A percentile compares a stretch with the other conserved stretches of the same genome.
These are phyloP conservation scores for Podospora pseudopauciseta DNA, from an alignment of 495 filamentous ascomycete genomes.

Conservation along the genomic window DNA sequence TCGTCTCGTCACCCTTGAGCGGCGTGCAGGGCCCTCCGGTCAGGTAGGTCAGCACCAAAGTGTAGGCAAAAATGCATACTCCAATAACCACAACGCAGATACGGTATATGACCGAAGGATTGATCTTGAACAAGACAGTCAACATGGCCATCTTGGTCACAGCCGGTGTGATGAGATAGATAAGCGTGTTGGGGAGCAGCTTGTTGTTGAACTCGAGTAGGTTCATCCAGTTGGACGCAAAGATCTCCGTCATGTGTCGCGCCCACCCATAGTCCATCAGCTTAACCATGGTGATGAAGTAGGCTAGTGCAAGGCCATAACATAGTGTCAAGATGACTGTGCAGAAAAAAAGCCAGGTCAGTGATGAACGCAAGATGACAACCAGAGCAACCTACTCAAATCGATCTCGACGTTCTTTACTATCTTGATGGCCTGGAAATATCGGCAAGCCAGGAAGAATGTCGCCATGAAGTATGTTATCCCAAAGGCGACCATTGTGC, in stretches of 20 bases:
- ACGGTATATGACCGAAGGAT: constrained; percentile 16
- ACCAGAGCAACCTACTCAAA: constrained; percentile 2
- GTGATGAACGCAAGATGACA: background rate
- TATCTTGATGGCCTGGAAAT: constrained; percentile 14
- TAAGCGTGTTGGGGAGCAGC: constrained; percentile 22
- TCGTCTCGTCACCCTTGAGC: constrained; percentile 6
- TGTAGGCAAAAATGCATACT: constrained; percentile 20
- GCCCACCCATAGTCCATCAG: constrained; percentile 20
- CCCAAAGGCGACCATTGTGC: constrained; percentile 9
- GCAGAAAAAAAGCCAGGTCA: background rate
- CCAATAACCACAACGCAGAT: constrained; percentile 14
- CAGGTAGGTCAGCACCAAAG: constrained; percentile 19
- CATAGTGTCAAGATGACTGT: constrained; percentile 15
- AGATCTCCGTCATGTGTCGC: constrained; percentile 13
- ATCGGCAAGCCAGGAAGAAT: constrained; percentile 16
- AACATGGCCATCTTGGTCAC: constrained; percentile 26
- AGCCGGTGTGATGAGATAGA: constrained; percentile 23
- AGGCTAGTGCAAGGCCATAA: constrained; percentile 11
- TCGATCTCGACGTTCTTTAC: constrained; percentile 14
- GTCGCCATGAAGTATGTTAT: constrained; percentile 18
- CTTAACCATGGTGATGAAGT: constrained; percentile 13
- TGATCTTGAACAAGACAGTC: constrained; percentile 20
- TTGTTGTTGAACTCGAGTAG: constrained; percentile 15
- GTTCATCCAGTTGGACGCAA: constrained; percentile 1
- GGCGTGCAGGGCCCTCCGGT: constrained; percentile 24